Evolutionary conservation across 305 asterid genomes (phyloP), one percentile per base, ranked within the genome.

Genomic region (Caryopteris hybrid): DNA sequence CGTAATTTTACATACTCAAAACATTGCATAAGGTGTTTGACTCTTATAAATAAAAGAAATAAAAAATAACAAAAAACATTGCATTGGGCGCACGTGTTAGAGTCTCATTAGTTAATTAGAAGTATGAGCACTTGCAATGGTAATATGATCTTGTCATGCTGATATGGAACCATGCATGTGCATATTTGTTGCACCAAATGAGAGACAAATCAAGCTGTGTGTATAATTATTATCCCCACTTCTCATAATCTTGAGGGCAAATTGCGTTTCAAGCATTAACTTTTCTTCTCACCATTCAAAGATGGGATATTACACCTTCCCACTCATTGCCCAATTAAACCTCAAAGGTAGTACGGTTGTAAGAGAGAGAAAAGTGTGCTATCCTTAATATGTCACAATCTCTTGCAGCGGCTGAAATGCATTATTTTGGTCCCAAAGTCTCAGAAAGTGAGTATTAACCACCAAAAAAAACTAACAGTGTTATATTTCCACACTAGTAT

Each of bases 101-200:
- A 11, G 41, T 22, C 41, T 61, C 51, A 22, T 51, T 71, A 41
- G 72, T 74, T 75, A 63, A 70, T 68, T 61, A 46, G 71, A 70
- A 60, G 21, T 62, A 42, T 25, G 68, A 68, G 41, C 64, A 67
- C 54, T 71, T 39, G 84, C 66, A 65, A 67, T 54, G 61, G 69
- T 55, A 73, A 62, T 71, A 56, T 76, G 67, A 78, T 76, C 56
- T 54, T 81, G 85, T 80, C 87, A 53, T 70, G 59, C 74, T 75
- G 68, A 69, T 71, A 69, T 72, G 88, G 73, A 88, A 90, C 92
- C 94, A 70, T 77, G 86, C 96, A 90, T 90, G 90, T 90, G 94
- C 89, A 36, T 53, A 58, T 83, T 79, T 76, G 90, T 80, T 84
- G 81, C 77, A 83, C 76, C 84, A 79, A 78, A 79, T 72, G 77